Percentiles rank a stretch among this genome's conserved stretches.
Conservation (phyloP, 257 asterid species). For the Ballota nigra region DNA sequence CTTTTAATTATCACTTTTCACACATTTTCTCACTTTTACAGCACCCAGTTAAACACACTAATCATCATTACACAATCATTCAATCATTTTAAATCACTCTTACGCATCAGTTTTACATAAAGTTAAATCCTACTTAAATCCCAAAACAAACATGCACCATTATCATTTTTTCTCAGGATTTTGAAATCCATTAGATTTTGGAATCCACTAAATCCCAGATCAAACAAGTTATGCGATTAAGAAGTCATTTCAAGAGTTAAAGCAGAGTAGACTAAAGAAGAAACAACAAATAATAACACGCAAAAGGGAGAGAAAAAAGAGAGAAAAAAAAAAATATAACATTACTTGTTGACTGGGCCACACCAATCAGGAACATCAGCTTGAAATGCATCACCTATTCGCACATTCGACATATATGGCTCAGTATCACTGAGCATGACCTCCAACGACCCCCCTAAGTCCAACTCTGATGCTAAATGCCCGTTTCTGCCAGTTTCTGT, state of each 20-base stretch:
- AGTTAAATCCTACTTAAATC: background rate
- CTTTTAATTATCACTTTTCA: background rate
- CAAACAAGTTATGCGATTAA: background rate
- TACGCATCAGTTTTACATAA: background rate
- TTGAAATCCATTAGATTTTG: background rate
- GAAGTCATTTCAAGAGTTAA: constrained; percentile 11
- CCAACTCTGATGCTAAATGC: constrained; percentile 35
- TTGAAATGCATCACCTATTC: constrained; percentile 73
- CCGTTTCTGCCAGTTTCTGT: constrained; percentile 33
- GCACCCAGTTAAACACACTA: background rate
- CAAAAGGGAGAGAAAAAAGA: background rate
- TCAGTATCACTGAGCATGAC: constrained; percentile 56
- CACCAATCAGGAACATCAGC: constrained; percentile 72
- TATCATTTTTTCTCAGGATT: background rate
- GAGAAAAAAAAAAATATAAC: constrained; percentile 30
- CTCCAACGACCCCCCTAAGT: constrained; percentile 53
- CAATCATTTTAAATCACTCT: background rate
- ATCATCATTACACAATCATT: background rate
- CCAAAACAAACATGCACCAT: background rate
- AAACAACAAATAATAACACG: background rate
- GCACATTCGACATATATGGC: constrained; percentile 57
- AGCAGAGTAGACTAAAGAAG: background rate
- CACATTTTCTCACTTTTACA: background rate
- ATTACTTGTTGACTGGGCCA: constrained; percentile 63
- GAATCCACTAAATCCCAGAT: background rate